A percentile compares a stretch with the other conserved stretches of the same genome.
These are phyloP conservation scores for Gracilaria gracilis DNA, from an alignment of 23 red algal species.

Conservation along the genomic window DNA sequence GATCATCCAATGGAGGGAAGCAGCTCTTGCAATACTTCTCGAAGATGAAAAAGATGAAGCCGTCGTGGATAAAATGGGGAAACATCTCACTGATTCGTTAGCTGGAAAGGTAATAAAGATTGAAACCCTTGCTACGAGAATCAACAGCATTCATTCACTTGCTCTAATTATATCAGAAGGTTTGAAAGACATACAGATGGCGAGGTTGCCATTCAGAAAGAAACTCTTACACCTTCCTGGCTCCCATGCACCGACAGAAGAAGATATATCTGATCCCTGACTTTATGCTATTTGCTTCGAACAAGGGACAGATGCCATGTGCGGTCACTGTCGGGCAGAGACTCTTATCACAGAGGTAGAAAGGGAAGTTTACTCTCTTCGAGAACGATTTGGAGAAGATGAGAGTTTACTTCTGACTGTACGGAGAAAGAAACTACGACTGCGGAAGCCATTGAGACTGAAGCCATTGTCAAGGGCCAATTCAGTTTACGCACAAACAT, in stretches of 20 bases:
- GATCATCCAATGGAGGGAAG: constrained; percentile 28
- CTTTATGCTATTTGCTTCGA: constrained; percentile 34
- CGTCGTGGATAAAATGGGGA: constrained; percentile 12
- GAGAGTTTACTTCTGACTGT: not conserved
- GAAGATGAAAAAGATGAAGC: constrained; percentile 12
- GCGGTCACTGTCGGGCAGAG: constrained; percentile 47
- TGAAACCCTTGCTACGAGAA: constrained; percentile 5
- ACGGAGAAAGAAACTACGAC: not conserved
- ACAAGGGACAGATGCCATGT: constrained; percentile 30
- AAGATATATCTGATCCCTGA: constrained; percentile 44
- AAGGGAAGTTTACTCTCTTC: constrained; percentile 33
- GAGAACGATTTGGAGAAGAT: not conserved
- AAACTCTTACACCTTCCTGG: constrained; percentile 38
- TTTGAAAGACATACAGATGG: constrained; percentile 22
- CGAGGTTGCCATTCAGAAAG: constrained; percentile 3
- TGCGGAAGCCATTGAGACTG: not conserved
- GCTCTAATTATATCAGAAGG: constrained; percentile 21
- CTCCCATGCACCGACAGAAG: constrained; percentile 21
- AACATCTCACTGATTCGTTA: constrained; percentile 17
- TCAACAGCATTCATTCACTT: constrained; percentile 21
- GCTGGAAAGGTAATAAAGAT: not conserved
- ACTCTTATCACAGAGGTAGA: constrained; percentile 34
- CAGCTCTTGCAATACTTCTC: constrained; percentile 8
- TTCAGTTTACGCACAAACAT: not conserved
- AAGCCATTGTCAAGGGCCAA: not conserved